These are phyloP conservation scores for Suillus luteus DNA, from an alignment of 768 basidiomycete genomes.

Conservation along the genomic window DNA sequence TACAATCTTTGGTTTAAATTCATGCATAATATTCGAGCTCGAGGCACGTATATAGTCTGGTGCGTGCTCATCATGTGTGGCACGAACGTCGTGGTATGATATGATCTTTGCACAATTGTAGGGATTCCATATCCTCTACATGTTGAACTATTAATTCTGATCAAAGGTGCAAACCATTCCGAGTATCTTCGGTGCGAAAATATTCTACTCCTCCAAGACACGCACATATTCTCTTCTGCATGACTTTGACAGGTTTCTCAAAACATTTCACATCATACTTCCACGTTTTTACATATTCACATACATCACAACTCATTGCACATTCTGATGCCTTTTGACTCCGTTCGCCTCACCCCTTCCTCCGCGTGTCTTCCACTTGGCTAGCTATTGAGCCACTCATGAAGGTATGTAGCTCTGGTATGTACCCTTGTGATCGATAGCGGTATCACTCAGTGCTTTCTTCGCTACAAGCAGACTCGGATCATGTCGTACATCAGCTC, in stretches of 20 bases:
- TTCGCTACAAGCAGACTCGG: background rate
- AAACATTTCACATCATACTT: background rate
- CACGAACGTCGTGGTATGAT: background rate
- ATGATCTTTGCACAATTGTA: background rate
- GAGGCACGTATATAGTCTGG: background rate
- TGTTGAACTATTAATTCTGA: background rate
- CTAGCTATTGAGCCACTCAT: background rate
- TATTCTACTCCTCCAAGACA: background rate
- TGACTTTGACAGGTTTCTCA: background rate
- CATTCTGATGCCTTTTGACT: background rate
- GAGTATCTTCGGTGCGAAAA: background rate
- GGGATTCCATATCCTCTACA: background rate
- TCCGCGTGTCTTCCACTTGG: background rate
- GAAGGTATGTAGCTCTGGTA: background rate
- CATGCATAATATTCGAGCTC: background rate
- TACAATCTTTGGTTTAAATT: background rate
- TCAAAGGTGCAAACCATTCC: background rate
- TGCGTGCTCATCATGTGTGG: background rate
- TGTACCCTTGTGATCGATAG: background rate
- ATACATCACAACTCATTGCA: background rate
- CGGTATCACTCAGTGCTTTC: background rate
- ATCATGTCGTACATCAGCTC: background rate
- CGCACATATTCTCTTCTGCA: background rate
- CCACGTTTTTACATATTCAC: background rate
- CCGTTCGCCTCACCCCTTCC: background rate